Evolutionary conservation across 495 filamentous ascomycete species (phyloP), one percentile per base, ranked within the genome.

Genomic region (Geoglossum glabrum): DNA sequence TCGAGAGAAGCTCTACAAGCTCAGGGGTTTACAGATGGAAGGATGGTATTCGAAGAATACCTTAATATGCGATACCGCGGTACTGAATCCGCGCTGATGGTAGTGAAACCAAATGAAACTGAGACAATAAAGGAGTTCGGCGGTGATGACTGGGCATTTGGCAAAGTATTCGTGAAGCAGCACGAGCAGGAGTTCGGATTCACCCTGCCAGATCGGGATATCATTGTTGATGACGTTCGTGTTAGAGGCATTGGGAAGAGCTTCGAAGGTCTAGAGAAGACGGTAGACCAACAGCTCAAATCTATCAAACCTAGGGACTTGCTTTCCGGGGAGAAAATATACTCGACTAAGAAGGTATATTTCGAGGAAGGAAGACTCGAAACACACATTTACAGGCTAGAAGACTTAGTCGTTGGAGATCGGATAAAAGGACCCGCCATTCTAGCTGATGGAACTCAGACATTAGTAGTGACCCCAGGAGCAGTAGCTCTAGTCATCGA

Each of bases 151-250:
- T 58, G 56, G 56, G 87, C 79, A 2, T 95, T 87, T 67, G 86
- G 81, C 6, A 79, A 82, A 60, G 87, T 85, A 0, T 98, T 98
- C 61, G 74, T 90, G 13, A 77, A 78, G 62, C 84, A 93, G 56
- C 90, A 98, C 64, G 79, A 89, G 36, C 90, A 90, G 63, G 92
- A 96, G 64, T 98, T 96, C 67, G 90, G 88, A 0, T 96, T 98
- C 64, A 90, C 87, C 1, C 72, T 95, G 1, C 86, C 89, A 25
- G 84, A 89, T 49, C 75, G 90, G 52, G 86, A 95, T 62, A 88
- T 96, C 45, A 85, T 97, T 54, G 79, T 97, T 26, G 92, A 97
- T 58, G 90, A 95, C 68, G 83, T 96, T 11, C 80, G 92, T 21
- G 87, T 90, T 8, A 73, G 90, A 56, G 89, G 89, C 13, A 93